Conservation (phyloP, 768 basidiomycete species). For the Asterophora lycoperdoides region DNA sequence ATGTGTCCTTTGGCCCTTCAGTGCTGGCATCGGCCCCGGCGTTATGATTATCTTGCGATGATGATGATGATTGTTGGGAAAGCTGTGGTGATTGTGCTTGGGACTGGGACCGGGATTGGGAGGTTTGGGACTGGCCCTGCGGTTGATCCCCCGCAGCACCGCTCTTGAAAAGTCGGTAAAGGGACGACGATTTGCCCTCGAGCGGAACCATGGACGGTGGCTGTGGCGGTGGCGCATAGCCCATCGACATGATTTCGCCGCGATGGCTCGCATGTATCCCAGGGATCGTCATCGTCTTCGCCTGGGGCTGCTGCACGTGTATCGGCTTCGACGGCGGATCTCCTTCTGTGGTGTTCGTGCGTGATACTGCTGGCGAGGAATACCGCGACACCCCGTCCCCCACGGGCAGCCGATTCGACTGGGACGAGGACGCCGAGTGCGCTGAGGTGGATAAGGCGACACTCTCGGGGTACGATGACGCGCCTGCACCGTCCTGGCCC, state of each 20-base stretch:
- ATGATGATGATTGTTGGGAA: too few species aligned
- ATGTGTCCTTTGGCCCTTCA: too few species aligned
- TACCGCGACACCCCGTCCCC: constrained; percentile 13
- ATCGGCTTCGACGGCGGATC: constrained; percentile 32
- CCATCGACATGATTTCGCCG: constrained; percentile 85
- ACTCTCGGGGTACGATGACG: constrained; percentile 17
- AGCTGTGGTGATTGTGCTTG: constrained; percentile 3
- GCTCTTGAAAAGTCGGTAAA: constrained; percentile 75
- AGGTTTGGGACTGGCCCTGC: background rate
- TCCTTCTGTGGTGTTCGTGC: constrained; percentile 29
- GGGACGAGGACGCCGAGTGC: constrained; percentile 19
- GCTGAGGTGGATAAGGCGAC: constrained; percentile 13
- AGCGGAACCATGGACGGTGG: constrained; percentile 26
- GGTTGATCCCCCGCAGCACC: constrained; percentile 28
- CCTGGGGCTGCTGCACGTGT: constrained; percentile 74
- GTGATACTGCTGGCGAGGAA: constrained; percentile 34
- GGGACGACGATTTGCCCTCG: constrained; percentile 45
- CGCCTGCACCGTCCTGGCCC: background rate
- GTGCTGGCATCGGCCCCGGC: too few species aligned
- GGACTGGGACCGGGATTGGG: constrained; percentile 6
- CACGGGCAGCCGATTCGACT: constrained; percentile 15
- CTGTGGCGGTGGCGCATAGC: constrained; percentile 54
- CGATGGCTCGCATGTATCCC: constrained; percentile 82
- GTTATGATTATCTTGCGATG: too few species aligned
- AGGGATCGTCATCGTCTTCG: constrained; percentile 81